Conservation (phyloP, 2,329 filamentous ascomycete species). For the Scedosporium boydii region DNA sequence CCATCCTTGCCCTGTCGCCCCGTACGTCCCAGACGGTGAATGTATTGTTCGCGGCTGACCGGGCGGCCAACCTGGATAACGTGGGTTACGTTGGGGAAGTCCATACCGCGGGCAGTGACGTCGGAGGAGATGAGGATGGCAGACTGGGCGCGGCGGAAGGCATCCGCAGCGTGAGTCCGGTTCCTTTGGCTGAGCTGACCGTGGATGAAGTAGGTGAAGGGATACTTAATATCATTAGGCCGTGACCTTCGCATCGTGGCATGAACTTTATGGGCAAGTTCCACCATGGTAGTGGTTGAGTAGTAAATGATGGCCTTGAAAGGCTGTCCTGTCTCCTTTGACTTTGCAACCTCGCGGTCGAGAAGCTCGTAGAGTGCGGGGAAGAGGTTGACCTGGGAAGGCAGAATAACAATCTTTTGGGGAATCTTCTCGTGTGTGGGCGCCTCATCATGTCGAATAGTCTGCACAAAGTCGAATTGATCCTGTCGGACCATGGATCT, state of each 20-base stretch:
- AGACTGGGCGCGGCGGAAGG: conserved; percentile 55
- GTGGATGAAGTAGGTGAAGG: conserved; percentile 59
- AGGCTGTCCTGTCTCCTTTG: conserved; percentile 35
- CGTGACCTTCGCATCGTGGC: conserved; percentile 2
- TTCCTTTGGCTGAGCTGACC: conserved; percentile 61
- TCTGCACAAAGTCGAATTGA: conserved; percentile 83
- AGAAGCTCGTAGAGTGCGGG: conserved; percentile 72
- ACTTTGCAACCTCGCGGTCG: conserved; percentile 43
- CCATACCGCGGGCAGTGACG: conserved; percentile 74
- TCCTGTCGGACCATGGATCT: conserved; percentile 64
- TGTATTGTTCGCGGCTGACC: conserved; percentile 58
- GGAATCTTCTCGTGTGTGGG: conserved; percentile 80
- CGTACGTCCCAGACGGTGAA: conserved; percentile 69
- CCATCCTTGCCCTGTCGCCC: conserved; percentile 66
- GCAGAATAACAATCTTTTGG: conserved; percentile 62
- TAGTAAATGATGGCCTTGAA: conserved; percentile 98
- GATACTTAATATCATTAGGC: not conserved
- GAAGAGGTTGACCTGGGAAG: conserved; percentile 64
- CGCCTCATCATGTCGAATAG: conserved; percentile 70
- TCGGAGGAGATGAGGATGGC: conserved; percentile 70
- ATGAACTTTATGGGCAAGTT: conserved; percentile 49
- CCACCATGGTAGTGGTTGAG: conserved; percentile 66
- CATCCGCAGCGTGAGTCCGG: conserved; percentile 61
- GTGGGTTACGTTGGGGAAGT: conserved; percentile 72
- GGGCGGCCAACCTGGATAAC: conserved; percentile 65